Conservation (phyloP, 2,329 filamentous ascomycete genomes). For the Myriosclerotinia duriaeana region DNA sequence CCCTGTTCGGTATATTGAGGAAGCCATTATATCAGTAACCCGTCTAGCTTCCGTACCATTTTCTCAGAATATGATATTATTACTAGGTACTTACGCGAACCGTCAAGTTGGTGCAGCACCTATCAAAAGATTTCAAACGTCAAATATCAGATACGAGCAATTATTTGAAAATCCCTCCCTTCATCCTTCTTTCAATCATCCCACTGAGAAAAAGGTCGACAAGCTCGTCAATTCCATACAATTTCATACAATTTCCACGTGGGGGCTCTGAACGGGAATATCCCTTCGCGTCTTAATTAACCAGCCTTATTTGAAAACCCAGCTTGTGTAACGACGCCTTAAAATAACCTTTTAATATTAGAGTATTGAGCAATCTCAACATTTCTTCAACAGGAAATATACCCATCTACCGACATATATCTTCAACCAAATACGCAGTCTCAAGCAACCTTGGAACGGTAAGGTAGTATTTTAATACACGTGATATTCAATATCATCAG, state of each 20-base stretch:
- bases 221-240: not conserved
- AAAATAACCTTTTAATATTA: not conserved
- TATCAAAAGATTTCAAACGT: not conserved
- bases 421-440: not conserved
- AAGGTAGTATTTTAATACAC: slow-evolving; percentile 1
- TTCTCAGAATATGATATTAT: not conserved
- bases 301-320: slow-evolving; percentile 3
- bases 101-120: slow-evolving; percentile 5
- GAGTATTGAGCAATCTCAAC: slow-evolving; percentile 4
- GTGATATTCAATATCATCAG: slow-evolving; percentile 7
- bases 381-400: slow-evolving; percentile 1
- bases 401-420: not conserved
- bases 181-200: not conserved
- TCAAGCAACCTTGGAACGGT: not conserved
- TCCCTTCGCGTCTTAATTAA: not conserved
- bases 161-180: not conserved
- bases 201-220: not conserved
- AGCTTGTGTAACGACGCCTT: not conserved
- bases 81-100: slow-evolving; percentile 4
- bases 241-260: slow-evolving; percentile 17
- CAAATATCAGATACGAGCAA: slow-evolving; percentile 1
- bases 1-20: not conserved
- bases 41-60: not conserved
- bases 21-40: slow-evolving; percentile 10
- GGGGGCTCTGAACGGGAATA: slow-evolving; percentile 10